A percentile compares a stretch with the other conserved stretches of the same genome.
phyloP scores from a whole-genome alignment of 352 stramenopile species.

The Pythium vanterpoolii region DNA sequence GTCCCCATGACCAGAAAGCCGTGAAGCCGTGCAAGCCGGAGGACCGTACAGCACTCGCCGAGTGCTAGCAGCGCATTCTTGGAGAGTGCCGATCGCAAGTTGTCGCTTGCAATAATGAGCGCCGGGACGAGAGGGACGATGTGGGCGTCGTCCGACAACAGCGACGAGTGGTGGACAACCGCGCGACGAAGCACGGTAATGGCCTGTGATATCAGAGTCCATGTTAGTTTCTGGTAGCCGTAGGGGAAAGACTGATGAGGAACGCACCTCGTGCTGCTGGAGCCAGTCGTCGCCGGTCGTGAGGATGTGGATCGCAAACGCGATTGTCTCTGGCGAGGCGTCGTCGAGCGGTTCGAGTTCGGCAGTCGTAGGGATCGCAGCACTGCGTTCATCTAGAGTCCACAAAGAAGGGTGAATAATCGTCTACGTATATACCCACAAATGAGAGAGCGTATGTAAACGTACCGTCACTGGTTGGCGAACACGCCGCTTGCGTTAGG shows the following conservation, averaged over 20 bases:
- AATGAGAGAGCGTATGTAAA: neutral
- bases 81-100: constrained; percentile 60
- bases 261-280: constrained; percentile 49
- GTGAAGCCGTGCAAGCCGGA: constrained; percentile 23
- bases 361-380: constrained; percentile 19
- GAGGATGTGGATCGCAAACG: constrained; percentile 28
- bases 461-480: constrained; percentile 14
- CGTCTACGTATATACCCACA: no score
- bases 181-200: constrained; percentile 47
- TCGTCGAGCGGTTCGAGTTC: constrained; percentile 24
- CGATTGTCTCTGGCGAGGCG: neutral
- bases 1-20: constrained; percentile 1
- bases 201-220: constrained; percentile 6
- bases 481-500: neutral
- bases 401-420: neutral
- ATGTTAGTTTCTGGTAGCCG: neutral
- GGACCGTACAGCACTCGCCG: constrained; percentile 54
- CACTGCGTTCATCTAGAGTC: constrained; percentile 24
- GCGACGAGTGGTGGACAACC: constrained; percentile 44
- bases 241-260: neutral
- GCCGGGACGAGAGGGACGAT: constrained; percentile 28
- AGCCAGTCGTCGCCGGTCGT: constrained; percentile 46
- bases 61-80: constrained; percentile 68
- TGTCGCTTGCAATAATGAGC: constrained; percentile 47
- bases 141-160: constrained; percentile 24